phyloP scores from a whole-genome alignment of 768 basidiomycete species.

The Lactarius deliciosus region DNA sequence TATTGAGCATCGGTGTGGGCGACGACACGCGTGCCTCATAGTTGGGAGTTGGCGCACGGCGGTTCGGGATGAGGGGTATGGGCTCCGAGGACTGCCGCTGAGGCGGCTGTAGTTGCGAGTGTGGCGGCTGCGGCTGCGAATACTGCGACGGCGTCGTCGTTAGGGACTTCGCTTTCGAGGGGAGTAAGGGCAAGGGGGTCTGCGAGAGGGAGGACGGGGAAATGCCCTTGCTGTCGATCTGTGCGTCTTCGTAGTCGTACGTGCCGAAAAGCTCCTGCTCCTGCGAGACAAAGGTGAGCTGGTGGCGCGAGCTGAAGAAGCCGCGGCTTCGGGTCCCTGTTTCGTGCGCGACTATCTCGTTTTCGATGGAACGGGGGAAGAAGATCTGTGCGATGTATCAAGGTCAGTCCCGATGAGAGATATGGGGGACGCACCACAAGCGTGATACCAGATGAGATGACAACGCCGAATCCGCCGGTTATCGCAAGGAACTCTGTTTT shows the following conservation, averaged over 20 bases:
- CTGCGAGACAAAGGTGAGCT: constrained; percentile 23
- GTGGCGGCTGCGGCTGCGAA: not conserved
- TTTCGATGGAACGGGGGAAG: constrained; percentile 30
- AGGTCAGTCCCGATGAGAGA: not conserved
- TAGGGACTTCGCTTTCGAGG: not conserved
- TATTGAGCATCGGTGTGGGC: not conserved
- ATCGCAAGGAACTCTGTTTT: constrained; percentile 26
- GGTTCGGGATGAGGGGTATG: constrained; percentile 26
- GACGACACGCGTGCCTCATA: not conserved
- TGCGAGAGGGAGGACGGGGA: not conserved
- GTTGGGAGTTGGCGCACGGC: constrained; percentile 7
- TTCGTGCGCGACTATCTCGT: constrained; percentile 24
- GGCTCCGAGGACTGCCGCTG: not conserved
- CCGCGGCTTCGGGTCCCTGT: constrained; percentile 12
- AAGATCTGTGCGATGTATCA: constrained; percentile 21
- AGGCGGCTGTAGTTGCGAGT: not conserved
- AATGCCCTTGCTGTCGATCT: not conserved
- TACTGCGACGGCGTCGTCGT: not conserved
- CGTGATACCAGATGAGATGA: constrained; percentile 28
- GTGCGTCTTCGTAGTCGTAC: constrained; percentile 17
- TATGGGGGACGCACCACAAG: constrained; percentile 22
- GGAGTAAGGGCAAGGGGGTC: not conserved
- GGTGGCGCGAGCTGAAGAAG: constrained; percentile 18
- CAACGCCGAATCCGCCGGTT: constrained; percentile 22
- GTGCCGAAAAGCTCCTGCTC: constrained; percentile 29